Percentiles rank a stretch among this genome's conserved stretches.
Conservation (phyloP, 2,329 filamentous ascomycete genomes). For the Xylariaceae sp. region DNA sequence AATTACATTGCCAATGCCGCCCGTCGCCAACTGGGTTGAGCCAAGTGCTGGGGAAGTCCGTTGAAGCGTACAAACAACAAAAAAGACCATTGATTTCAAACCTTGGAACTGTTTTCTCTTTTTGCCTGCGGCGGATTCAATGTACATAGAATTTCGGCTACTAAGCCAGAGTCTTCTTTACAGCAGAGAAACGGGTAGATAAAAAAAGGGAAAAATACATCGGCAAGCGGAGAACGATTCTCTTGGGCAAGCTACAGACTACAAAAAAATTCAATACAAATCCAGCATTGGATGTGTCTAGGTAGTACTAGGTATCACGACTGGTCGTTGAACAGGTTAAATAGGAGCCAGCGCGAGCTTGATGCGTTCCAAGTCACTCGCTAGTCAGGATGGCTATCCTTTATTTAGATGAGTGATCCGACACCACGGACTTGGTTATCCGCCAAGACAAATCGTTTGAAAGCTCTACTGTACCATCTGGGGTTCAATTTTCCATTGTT, state of each 20-base stretch:
- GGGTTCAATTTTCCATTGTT: too few relatives aligned
- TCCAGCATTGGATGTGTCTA: too few relatives aligned
- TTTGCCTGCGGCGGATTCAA: not conserved
- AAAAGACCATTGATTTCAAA: not conserved
- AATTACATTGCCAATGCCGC: conserved; percentile 27
- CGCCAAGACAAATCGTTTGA: too few relatives aligned
- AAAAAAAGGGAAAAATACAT: not conserved
- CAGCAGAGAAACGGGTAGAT: not conserved
- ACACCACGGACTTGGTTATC: too few relatives aligned
- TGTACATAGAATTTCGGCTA: not conserved
- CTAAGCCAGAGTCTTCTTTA: not conserved
- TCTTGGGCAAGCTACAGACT: not conserved
- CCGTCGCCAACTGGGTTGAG: conserved; percentile 12
- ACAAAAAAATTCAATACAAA: too few relatives aligned
- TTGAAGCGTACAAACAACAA: not conserved
- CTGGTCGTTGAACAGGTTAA: not conserved
- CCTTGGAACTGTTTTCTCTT: not conserved
- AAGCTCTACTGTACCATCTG: too few relatives aligned
- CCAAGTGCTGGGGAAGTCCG: not conserved
- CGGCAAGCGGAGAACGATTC: not conserved
- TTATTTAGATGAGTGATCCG: too few relatives aligned
- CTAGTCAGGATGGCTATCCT: too few relatives aligned
- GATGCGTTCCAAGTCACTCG: not conserved
- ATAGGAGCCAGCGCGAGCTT: not conserved
- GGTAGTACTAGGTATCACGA: too few relatives aligned